Base-by-base conservation (phyloP, 2,329 filamentous ascomycete genomes). In the Epichloe scottii region DNA sequence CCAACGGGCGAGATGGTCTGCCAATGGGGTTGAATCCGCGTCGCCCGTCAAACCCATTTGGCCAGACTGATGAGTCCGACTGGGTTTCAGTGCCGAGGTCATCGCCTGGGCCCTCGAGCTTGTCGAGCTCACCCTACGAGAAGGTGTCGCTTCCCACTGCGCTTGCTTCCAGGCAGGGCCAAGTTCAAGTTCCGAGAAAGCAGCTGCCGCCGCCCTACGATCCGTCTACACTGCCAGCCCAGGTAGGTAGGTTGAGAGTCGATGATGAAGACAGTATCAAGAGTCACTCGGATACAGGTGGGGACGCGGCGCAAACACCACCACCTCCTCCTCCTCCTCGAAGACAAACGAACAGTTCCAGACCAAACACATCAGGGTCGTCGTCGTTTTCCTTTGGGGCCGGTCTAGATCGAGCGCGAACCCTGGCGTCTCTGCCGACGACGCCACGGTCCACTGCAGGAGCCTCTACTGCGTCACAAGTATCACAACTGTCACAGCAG, bases 21-120 rank as follows among this genome's bases (percentile, higher is more conserved):
- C 73, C 77, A 11, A 75, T 81, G 59, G 70, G 81, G 2, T 76
- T 87, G 21, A 96, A 95, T 63, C 80, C 84, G 1, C 76, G 80
- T 34, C 79, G 87, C 46, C 79, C 81, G 12, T 80, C 85, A 1
- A 97, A 97, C 60, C 93, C 93, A 0, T 97, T 94, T 64, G 77
- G 76, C 1, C 72, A 77, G 0, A 82, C 78, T 2, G 76, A 84
- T 34, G 87, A 95, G 64, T 79, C 84, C 10, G 90, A 96, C 60
- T 97, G 93, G 93, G 81, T 95, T 41, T 76, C 76, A 3, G 72
- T 84, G 5, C 75, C 79, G 21, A 70, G 78, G 34, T 69, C 74
- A 3, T 71, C 73, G 41, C 78, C 77, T 15, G 72, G 75, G 38
- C 71, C 76, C 0, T 78, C 75, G 2, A 79, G 74, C 60, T 72